These are phyloP conservation scores for Rubia peregrina DNA, from an alignment of 305 asterid genomes.

Conservation along the genomic window DNA sequence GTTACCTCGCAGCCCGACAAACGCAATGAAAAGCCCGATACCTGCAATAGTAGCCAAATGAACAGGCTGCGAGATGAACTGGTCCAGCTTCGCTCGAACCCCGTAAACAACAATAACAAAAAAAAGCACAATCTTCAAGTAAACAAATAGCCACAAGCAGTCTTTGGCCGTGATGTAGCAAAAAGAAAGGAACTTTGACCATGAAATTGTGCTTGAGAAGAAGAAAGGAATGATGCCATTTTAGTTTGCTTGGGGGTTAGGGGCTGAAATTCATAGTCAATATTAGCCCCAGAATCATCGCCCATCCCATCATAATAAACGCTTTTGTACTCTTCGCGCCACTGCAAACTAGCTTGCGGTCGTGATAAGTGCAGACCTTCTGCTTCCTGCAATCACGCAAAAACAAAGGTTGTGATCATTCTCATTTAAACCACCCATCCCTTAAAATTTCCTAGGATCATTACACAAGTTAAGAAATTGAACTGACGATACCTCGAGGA, in stretches of 20 bases:
- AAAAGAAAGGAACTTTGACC: too few relatives aligned
- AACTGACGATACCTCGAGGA: conserved; percentile 36
- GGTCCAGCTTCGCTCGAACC: conserved; percentile 62
- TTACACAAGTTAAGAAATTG: neutral
- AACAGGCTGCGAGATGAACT: conserved; percentile 46
- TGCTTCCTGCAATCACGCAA: conserved; percentile 34
- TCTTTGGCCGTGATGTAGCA: too few relatives aligned
- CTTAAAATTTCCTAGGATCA: neutral
- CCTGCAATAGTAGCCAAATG: conserved; percentile 55
- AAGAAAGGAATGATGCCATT: too few relatives aligned
- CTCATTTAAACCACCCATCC: neutral
- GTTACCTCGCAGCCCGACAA: conserved; percentile 57
- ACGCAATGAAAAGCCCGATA: conserved; percentile 61
- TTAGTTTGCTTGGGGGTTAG: too few relatives aligned
- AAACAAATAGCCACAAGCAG: conserved; percentile 44
- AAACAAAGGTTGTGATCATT: neutral
- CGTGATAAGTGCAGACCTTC: conserved; percentile 60
- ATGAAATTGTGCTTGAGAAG: too few relatives aligned
- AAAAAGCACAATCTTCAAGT: conserved; percentile 53
- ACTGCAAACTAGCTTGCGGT: conserved; percentile 43
- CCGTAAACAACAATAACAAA: conserved; percentile 45
- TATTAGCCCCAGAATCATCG: conserved; percentile 27
- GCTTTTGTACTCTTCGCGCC: conserved; percentile 31
- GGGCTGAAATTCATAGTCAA: conserved; percentile 24
- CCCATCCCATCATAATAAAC: conserved; percentile 24